Percentiles rank a stretch among this genome's conserved stretches.
Conservation (phyloP, 2,329 filamentous ascomycete species). For the Leptodontidium sp. region DNA sequence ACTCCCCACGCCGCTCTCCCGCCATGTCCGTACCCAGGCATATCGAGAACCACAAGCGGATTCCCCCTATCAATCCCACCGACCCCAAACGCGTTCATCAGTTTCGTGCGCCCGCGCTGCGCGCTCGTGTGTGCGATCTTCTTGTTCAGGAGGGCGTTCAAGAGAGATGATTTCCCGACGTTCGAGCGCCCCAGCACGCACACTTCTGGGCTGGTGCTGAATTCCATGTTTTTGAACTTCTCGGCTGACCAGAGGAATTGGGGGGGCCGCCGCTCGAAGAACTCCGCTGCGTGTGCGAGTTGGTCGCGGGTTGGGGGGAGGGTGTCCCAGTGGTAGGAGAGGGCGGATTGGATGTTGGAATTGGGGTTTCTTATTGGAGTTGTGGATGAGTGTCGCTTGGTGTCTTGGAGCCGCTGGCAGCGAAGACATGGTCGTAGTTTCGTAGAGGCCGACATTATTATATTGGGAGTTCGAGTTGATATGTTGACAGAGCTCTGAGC, state of each 20-base stretch:
- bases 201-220: constrained; percentile 50
- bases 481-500: background rate
- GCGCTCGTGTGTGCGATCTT: constrained; percentile 62
- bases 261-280: constrained; percentile 57
- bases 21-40: constrained; percentile 74
- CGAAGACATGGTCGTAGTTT: constrained; percentile 23
- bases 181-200: constrained; percentile 74
- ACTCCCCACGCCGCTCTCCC: constrained; percentile 68
- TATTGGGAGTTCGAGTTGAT: background rate
- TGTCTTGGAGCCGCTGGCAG: background rate
- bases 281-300: constrained; percentile 53
- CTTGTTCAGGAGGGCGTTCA: constrained; percentile 68
- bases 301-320: constrained; percentile 52
- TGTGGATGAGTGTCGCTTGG: constrained; percentile 3
- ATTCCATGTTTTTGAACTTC: constrained; percentile 66
- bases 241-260: constrained; percentile 66
- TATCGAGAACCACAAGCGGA: constrained; percentile 68
- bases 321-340: constrained; percentile 61
- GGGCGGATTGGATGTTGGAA: constrained; percentile 15
- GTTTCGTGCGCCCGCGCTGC: constrained; percentile 67
- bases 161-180: constrained; percentile 72
- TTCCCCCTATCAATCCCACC: constrained; percentile 49
- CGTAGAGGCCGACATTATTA: constrained; percentile 7
- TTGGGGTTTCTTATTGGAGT: constrained; percentile 8
- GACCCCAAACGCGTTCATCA: constrained; percentile 72